phyloP scores from a whole-genome alignment of 805 yeast genomes.

The Candida vartiovaarae region DNA sequence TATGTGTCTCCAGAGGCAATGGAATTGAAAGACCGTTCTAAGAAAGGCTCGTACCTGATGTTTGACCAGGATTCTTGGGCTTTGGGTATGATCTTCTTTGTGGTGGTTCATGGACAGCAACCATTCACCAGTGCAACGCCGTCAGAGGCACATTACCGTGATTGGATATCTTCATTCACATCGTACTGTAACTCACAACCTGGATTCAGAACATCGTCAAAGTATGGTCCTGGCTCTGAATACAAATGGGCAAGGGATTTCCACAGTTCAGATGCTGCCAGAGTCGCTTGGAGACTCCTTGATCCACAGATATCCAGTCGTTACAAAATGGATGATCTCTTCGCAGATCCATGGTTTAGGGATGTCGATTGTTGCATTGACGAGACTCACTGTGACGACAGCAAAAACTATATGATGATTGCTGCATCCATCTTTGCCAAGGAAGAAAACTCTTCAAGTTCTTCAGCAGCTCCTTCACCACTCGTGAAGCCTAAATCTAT shows the following conservation, averaged over 20 bases:
- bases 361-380: slow-evolving; percentile 52
- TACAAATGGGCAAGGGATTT: slow-evolving; percentile 61
- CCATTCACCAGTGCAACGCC: slow-evolving; percentile 51
- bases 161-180: slow-evolving; percentile 44
- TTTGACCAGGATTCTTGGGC: slow-evolving; percentile 69
- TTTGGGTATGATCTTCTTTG: slow-evolving; percentile 60
- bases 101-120: slow-evolving; percentile 46
- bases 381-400: slow-evolving; percentile 28
- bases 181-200: slow-evolving; percentile 34
- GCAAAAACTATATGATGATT: slow-evolving; percentile 2
- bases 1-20: slow-evolving; percentile 75
- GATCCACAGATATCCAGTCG: slow-evolving; percentile 54
- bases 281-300: slow-evolving; percentile 68
- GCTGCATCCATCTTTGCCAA: slow-evolving; percentile 2
- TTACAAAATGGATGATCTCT: slow-evolving; percentile 45
- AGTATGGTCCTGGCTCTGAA: slow-evolving; percentile 64
- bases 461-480: slow-evolving; percentile 10
- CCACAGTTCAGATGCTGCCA: slow-evolving; percentile 51
- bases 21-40: slow-evolving; percentile 34
- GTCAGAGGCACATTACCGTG: slow-evolving; percentile 46
- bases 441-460: slow-evolving; percentile 1
- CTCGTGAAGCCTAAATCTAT: slow-evolving; percentile 17
- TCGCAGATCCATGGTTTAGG: slow-evolving; percentile 59
- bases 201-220: slow-evolving; percentile 39
- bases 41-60: slow-evolving; percentile 46